Evolutionary conservation across 768 basidiomycete genomes (phyloP).

Genomic region (Termitomyces sp.): DNA sequence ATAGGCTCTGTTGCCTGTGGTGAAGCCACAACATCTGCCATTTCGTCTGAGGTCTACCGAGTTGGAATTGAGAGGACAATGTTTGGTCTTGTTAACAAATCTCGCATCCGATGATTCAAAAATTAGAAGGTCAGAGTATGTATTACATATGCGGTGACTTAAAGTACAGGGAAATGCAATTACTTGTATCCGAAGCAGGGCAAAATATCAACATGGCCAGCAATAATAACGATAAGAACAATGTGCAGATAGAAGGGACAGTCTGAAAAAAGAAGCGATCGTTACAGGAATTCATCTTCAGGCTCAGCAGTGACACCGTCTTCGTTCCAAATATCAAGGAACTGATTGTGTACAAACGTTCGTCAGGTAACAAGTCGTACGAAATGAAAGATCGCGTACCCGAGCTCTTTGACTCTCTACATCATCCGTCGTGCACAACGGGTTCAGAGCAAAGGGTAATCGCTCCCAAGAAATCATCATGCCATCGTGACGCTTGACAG

Average conservation of each 20-base stretch:
- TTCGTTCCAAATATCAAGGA: conserved; percentile 77
- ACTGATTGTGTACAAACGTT: conserved; percentile 33
- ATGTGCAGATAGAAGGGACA: neutral
- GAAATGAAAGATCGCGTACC: conserved; percentile 37
- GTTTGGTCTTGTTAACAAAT: conserved; percentile 11
- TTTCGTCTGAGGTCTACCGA: conserved; percentile 7
- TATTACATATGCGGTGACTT: neutral
- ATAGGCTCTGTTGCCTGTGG: conserved; percentile 21
- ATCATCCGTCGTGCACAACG: conserved; percentile 61
- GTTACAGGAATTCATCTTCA: conserved; percentile 41
- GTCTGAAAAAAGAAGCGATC: neutral
- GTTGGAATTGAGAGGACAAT: neutral
- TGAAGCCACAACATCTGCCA: conserved; percentile 24
- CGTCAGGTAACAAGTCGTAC: neutral
- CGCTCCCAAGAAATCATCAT: conserved; percentile 69
- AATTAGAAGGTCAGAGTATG: neutral
- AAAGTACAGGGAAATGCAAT: conserved; percentile 6
- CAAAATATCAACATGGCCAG: neutral
- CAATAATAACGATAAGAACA: conserved; percentile 2
- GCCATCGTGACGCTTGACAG: conserved; percentile 52
- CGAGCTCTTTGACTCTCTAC: conserved; percentile 52
- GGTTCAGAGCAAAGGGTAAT: conserved; percentile 58
- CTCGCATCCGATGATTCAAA: neutral
- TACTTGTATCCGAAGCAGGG: neutral
- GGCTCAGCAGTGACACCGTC: conserved; percentile 70